Conservation (phyloP, 1,284 basidiomycete species). For the Apiotrichum mycotoxinovorans region DNA sequence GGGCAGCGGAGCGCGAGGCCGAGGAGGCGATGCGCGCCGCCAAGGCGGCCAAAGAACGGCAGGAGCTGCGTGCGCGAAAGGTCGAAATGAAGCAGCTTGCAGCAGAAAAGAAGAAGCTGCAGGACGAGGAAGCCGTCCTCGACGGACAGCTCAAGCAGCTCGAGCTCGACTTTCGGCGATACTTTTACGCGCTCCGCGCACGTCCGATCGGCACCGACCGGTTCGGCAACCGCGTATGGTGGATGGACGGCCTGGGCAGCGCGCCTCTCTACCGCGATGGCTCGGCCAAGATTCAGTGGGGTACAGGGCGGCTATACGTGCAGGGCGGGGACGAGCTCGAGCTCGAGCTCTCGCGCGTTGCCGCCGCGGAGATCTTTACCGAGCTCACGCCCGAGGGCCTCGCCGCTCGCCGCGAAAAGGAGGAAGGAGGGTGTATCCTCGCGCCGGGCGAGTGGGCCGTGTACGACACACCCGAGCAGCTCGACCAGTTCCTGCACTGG, state of each 20-base stretch:
- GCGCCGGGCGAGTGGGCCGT: conserved; percentile 79
- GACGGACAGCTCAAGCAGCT: conserved; percentile 75
- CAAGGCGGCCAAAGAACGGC: conserved; percentile 51
- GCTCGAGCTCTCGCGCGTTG: conserved; percentile 55
- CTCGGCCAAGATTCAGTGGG: conserved; percentile 64
- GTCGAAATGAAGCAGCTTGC: conserved; percentile 32
- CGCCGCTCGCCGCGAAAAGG: conserved; percentile 59
- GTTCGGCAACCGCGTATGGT: conserved; percentile 94
- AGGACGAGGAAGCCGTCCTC: conserved; percentile 79
- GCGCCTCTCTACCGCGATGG: conserved; percentile 64
- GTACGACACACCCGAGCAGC: conserved; percentile 80
- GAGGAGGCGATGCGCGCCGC: conserved; percentile 63
- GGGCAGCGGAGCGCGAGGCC: conserved; percentile 45
- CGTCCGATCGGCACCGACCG: conserved; percentile 86
- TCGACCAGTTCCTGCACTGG: conserved; percentile 81
- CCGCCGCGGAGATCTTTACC: conserved; percentile 53
- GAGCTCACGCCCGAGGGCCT: conserved; percentile 43
- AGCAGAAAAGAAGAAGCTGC: conserved; percentile 68
- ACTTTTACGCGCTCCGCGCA: conserved; percentile 74
- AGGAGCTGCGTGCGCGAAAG: conserved; percentile 34
- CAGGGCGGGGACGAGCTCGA: conserved; percentile 83
- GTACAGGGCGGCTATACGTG: conserved; percentile 82
- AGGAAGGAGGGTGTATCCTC: conserved; percentile 73
- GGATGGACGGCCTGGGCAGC: conserved; percentile 94
- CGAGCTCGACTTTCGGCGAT: conserved; percentile 87